Evolutionary conservation across 257 asterid genomes (phyloP), one percentile per base, ranked within the genome.

Genomic region (Thymus mandschuricus): DNA sequence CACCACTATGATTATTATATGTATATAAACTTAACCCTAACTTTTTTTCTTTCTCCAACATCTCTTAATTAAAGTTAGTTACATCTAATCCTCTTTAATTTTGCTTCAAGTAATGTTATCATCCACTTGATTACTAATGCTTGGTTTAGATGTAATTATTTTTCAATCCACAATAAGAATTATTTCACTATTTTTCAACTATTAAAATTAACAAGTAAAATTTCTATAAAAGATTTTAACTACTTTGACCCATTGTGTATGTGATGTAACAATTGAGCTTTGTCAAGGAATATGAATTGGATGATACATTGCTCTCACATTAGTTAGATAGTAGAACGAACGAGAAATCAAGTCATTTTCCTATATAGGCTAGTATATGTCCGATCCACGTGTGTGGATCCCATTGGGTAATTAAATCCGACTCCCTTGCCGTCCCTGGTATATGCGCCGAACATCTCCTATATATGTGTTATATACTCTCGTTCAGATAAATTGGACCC

Each of bases 61-160:
- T 21, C 12, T 34, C 5, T n/a, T n/a, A 15, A 38, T 40, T 40
- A 40, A 3, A 6, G 34, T 40, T 38, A 38, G 11, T 67, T 43
- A 64, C 41, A 29, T 64, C 69, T 44, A 45, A 46, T 64, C 11
- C 68, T 11, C 46, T 65, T 71, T 60, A 59, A 57, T 68, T 68
- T 13, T 54, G n/a, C 27, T 29, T 49, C 28, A 63, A 73, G 29
- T 6, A 4, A 29, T 59, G 11, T 6, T 30, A 1, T 31, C 0
- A 31, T 38, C 27, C 13, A 28, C 51, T 34, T 62, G 13, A 62
- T 62, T 62, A 64, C 41, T 45, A 64, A 44, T 21, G 21, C 21
- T 21, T 21, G 21, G 0, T 21, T 21, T 21, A 21, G 0, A 21
- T 21, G 21, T 21, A 21, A 21, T 21, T 21, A 21, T 21, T 21